phyloP scores from a whole-genome alignment of 192 early-diverging fungal genomes.

The Pilobolus umbonatus region DNA sequence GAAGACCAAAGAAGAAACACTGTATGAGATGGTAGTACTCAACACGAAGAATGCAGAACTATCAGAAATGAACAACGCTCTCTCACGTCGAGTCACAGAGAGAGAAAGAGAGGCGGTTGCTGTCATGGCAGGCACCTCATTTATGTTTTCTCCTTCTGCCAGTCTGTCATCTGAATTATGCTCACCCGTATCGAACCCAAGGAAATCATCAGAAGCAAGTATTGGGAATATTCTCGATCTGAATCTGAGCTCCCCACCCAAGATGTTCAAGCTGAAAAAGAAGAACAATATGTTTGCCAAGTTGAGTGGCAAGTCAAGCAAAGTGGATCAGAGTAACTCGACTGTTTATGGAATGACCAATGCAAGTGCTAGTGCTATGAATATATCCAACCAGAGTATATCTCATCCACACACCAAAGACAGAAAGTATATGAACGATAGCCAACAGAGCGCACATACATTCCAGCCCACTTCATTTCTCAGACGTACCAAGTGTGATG shows the following conservation, averaged over 20 bases:
- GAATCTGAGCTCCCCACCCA: slow-evolving; percentile 29
- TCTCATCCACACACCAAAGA: not conserved
- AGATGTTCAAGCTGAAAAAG: slow-evolving; percentile 55
- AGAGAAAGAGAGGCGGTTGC: slow-evolving; percentile 33
- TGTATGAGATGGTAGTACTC: slow-evolving; percentile 46
- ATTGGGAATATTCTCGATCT: slow-evolving; percentile 10
- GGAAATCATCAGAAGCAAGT: slow-evolving; percentile 24
- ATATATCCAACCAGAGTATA: not conserved
- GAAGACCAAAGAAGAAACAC: slow-evolving; percentile 42
- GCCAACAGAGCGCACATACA: slow-evolving; percentile 31
- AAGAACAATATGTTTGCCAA: slow-evolving; percentile 40
- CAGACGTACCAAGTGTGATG: slow-evolving; percentile 44
- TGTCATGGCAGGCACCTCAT: slow-evolving; percentile 33
- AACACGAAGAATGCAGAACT: slow-evolving; percentile 53
- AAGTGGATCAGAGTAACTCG: not conserved
- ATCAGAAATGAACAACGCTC: slow-evolving; percentile 50
- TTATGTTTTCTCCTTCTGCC: slow-evolving; percentile 15
- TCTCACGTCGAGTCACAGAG: slow-evolving; percentile 37
- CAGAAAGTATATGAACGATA: not conserved
- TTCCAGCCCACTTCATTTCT: slow-evolving; percentile 39
- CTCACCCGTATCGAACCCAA: slow-evolving; percentile 9
- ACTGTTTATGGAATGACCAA: not conserved
- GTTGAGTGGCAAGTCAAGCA: slow-evolving; percentile 14
- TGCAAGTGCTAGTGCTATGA: slow-evolving; percentile 1
- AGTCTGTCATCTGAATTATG: slow-evolving; percentile 17